Evolutionary conservation across 495 filamentous ascomycete species (phyloP).

Genomic region (Rhizodiscina lignyota): DNA sequence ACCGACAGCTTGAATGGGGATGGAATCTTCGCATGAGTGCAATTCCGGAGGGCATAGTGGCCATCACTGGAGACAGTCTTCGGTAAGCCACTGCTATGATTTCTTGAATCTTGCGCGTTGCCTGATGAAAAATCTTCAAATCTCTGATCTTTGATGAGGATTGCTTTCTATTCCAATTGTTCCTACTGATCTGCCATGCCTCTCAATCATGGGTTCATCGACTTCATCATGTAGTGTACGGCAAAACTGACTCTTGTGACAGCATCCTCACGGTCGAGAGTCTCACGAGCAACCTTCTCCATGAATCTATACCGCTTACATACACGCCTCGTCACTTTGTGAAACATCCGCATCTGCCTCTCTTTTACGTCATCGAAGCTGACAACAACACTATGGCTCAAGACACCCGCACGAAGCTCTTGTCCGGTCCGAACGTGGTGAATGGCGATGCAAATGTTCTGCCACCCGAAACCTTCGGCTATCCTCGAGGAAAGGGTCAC

Average conservation of each 20-base stretch:
- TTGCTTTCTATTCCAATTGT: constrained; percentile 48
- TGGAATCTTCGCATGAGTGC: constrained; percentile 94
- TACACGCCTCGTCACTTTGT: constrained; percentile 82
- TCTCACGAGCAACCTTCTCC: constrained; percentile 68
- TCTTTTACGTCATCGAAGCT: constrained; percentile 87
- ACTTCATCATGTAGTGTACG: constrained; percentile 1
- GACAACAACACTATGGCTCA: constrained; percentile 77
- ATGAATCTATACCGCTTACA: constrained; percentile 73
- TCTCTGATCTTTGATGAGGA: constrained; percentile 11
- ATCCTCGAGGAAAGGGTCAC: constrained; percentile 62
- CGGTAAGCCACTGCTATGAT: constrained; percentile 41
- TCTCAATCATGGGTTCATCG: neutral
- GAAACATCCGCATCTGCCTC: constrained; percentile 69
- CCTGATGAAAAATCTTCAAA: constrained; percentile 56
- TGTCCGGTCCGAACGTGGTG: constrained; percentile 43
- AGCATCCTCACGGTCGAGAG: constrained; percentile 88
- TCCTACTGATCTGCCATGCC: constrained; percentile 40
- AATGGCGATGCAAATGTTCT: constrained; percentile 55
- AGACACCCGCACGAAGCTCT: constrained; percentile 49
- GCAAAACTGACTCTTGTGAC: constrained; percentile 1
- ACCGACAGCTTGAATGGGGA: constrained; percentile 75
- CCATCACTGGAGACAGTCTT: constrained; percentile 78
- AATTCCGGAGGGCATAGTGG: constrained; percentile 87
- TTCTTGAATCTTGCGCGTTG: constrained; percentile 28
- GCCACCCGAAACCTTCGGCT: constrained; percentile 75